phyloP scores from a whole-genome alignment of 371 early-diverging fungal genomes.

The Rhizopus sp. region DNA sequence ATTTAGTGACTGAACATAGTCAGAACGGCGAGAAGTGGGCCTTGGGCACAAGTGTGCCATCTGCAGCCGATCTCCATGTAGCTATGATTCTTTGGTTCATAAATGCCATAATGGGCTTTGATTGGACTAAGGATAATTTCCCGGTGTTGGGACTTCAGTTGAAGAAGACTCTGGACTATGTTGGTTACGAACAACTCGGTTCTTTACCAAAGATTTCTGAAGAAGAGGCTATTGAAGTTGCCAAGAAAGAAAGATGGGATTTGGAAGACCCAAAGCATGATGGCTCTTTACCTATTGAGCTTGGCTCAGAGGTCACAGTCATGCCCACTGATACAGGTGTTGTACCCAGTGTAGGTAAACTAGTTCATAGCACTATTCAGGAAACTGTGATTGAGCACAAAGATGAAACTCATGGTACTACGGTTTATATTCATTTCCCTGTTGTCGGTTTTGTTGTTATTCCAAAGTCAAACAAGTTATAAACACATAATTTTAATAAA shows the following conservation, averaged over 20 bases:
- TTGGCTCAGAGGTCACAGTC: constrained; percentile 46
- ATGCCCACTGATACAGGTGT: constrained; percentile 52
- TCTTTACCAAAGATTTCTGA: background rate
- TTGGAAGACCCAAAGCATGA: constrained; percentile 12
- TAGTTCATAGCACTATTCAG: constrained; percentile 31
- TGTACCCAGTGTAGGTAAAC: constrained; percentile 39
- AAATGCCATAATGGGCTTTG: background rate
- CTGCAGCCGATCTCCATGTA: constrained; percentile 14
- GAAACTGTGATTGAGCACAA: constrained; percentile 37
- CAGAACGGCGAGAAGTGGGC: constrained; percentile 12
- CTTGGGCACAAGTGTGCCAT: constrained; percentile 10
- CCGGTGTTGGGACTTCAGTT: constrained; percentile 29
- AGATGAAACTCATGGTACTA: constrained; percentile 14
- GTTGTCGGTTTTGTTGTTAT: constrained; percentile 17
- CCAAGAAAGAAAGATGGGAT: constrained; percentile 8
- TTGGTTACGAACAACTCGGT: constrained; percentile 17
- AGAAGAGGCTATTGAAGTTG: constrained; percentile 15
- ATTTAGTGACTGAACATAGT: constrained; percentile 5
- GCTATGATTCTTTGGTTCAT: constrained; percentile 19
- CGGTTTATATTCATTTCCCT: constrained; percentile 23
- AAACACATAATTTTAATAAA: background rate
- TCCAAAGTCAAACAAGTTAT: constrained; percentile 1
- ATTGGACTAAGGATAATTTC: constrained; percentile 6
- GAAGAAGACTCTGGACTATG: constrained; percentile 24
- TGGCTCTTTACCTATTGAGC: constrained; percentile 21